Evolutionary conservation across 495 filamentous ascomycete species (phyloP), one percentile per base, ranked within the genome.

Genomic region (Chaetomium cochliodes): DNA sequence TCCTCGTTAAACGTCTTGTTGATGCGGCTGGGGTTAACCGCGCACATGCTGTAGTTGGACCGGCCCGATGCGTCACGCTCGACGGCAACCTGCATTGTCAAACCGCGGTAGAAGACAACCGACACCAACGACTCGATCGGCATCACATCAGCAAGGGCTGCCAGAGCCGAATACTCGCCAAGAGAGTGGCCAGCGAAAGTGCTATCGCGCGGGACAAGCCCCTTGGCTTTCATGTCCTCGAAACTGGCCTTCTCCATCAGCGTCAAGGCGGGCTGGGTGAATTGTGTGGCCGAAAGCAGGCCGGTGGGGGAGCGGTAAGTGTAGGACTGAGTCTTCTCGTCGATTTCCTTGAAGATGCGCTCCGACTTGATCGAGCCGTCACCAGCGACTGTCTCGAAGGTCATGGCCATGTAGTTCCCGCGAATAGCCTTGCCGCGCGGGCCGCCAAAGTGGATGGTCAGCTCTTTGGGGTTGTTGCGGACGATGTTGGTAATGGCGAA

Each of bases 161-260:
- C 94, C 53, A 99, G 87, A 33, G 94, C 94, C 60, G 92, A 97
- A 81, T 99, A 99, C 78, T 99, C 94, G 76, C 94, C 94, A 20
- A 99, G 87, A 0, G 94, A 99, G 81, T 99, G 94, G 63, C 94
- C 94, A 18, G 94, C 94, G 72, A 99, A 99, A 75, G 88, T 93
- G 81, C 92, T 96, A 78, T 97, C 94, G 58, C 91, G 85, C 72
- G 97, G 92, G 28, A 99, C 93, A 42, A 99, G 85, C 65, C 94
- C 94, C 81, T 96, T 97, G 67, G 92, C 85, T 67, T 89, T 90
- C 96, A 99, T 98, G 75, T 99, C 94, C 80, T 99, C 94, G 70
- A 98, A 99, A 69, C 90, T 94, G 62, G 94, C 94, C 82, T 99
- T 99, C 82, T 99, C 94, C 96, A 99, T 98, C 58, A 99, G 81